Percentiles rank a stretch among this genome's conserved stretches.
Evolutionary conservation across 306 rosid genomes (phyloP).

Genomic region (Prunus fruticosa): DNA sequence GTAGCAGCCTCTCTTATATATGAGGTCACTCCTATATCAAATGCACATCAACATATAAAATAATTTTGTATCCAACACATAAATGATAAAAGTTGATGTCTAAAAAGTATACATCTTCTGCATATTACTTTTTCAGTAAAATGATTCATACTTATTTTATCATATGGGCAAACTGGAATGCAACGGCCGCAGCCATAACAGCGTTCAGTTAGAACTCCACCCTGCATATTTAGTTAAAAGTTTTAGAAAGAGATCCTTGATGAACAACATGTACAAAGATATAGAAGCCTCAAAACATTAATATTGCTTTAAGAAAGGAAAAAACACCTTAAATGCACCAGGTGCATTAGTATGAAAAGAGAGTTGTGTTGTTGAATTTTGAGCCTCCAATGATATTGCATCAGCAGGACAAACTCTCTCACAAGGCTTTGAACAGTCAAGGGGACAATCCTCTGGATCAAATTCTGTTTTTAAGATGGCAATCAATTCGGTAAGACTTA

Average conservation of each 20-base stretch:
- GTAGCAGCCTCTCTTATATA: slow-evolving; percentile 67
- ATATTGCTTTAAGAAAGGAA: not conserved
- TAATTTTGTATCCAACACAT: not conserved
- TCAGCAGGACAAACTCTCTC: slow-evolving; percentile 81
- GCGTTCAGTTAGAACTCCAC: slow-evolving; percentile 84
- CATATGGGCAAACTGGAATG: slow-evolving; percentile 91
- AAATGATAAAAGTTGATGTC: too few species aligned
- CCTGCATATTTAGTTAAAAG: slow-evolving; percentile 42
- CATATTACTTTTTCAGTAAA: not conserved
- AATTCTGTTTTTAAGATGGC: slow-evolving; percentile 47
- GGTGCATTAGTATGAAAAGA: slow-evolving; percentile 29
- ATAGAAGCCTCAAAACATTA: not conserved
- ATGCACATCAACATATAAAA: too few species aligned
- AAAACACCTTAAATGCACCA: slow-evolving; percentile 31
- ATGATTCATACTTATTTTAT: slow-evolving; percentile 63
- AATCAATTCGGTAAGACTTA: not conserved
- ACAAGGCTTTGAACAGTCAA: slow-evolving; percentile 79
- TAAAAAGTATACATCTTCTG: not conserved
- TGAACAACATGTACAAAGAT: not conserved
- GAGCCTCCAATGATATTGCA: slow-evolving; percentile 59
- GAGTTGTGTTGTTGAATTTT: slow-evolving; percentile 28
- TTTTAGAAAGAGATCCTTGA: not conserved
- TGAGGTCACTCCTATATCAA: slow-evolving; percentile 52
- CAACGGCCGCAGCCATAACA: slow-evolving; percentile 98
- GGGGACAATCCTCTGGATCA: slow-evolving; percentile 90